A percentile compares a stretch with the other conserved stretches of the same genome.
These are phyloP conservation scores for Colletotrichum sidae DNA, from an alignment of 2,329 filamentous ascomycete genomes.

Conservation along the genomic window DNA sequence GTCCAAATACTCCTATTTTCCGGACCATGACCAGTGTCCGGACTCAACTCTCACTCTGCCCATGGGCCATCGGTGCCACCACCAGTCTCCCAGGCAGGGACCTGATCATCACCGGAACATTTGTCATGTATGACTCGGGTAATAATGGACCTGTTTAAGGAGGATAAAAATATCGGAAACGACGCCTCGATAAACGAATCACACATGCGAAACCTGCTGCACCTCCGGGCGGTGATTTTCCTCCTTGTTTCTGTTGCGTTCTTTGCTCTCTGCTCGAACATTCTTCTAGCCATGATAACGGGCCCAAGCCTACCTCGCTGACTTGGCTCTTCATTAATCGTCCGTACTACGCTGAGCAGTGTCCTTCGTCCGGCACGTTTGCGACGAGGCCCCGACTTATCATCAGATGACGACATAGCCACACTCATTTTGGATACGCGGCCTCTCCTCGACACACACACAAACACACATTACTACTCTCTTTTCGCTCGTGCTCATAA, in stretches of 20 bases:
- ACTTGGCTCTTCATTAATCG: background rate
- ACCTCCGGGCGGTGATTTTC: background rate
- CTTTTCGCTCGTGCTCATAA: too few species aligned
- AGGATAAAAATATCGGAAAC: conserved; percentile 10
- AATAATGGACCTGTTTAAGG: conserved; percentile 3
- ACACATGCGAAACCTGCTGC: conserved; percentile 1
- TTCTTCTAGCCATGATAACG: conserved; percentile 3
- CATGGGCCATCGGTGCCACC: conserved; percentile 11
- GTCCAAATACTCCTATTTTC: conserved; percentile 9
- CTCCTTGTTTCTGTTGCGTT: too few species aligned
- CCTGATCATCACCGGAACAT: background rate
- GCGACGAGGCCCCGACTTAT: too few species aligned
- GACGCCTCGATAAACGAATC: conserved; percentile 8
- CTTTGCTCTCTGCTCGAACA: background rate
- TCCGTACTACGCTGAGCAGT: too few species aligned
- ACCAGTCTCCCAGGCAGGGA: conserved; percentile 2
- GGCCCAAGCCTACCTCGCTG: conserved; percentile 1
- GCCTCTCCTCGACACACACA: too few species aligned
- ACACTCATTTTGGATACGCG: too few species aligned
- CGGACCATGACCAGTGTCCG: background rate
- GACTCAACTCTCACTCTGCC: background rate
- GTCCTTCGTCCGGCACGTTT: too few species aligned
- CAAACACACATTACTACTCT: too few species aligned
- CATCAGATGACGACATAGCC: too few species aligned
- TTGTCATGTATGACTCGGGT: conserved; percentile 25